Base-by-base conservation (phyloP, 306 rosid genomes). In the Canavalia gladiata region DNA sequence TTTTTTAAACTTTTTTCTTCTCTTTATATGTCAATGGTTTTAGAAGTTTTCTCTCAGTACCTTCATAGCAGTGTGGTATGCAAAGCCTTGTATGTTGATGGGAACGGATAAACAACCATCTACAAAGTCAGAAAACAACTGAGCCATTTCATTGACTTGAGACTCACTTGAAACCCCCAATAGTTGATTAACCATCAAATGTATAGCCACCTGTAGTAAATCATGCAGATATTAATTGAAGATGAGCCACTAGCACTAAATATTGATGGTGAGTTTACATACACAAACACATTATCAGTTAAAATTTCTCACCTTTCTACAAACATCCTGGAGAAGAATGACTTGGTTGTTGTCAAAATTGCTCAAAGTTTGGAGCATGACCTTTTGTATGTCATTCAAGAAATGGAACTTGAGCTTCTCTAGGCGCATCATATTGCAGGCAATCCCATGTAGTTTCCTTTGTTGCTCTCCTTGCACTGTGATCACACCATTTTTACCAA, bases 381-480 rank as follows among this genome's bases (percentile, higher is more conserved):
- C 95, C 65, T 69, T 86, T 60, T 95, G 99, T 71, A 91, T 87
- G 45, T 90, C 90, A n/a, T 89, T 83, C 88, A 91, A 47, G 83
- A 95, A 86, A 74, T 84, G 91, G 29, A 87, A 88, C 74, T 87
- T 90, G 13, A 91, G 92, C 89, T 91, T 91, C 74, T 91, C 92
- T 13, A 90, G 59, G 28, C 97, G 90, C 97, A 91, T 91, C 94
- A 93, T 88, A 31, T 91, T 95, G 18, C 92, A 91, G 31, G 99
- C 97, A 33, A 95, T 95, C 7, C 91, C 88, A 57, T 95, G 99
- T 28, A 95, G 92, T 35, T 84, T 95, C 80, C 97, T 88, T 51
- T 93, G 99, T 35, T 90, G 97, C 41, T 95, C 97, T 72, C 99
- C 99, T 59, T 93, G 99, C 56, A 87, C 95, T 5, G 99, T 93